Percentiles rank a stretch among this genome's conserved stretches.
phyloP scores from a whole-genome alignment of 2,329 filamentous ascomycete genomes.

The Dendrostoma leiphaemia region DNA sequence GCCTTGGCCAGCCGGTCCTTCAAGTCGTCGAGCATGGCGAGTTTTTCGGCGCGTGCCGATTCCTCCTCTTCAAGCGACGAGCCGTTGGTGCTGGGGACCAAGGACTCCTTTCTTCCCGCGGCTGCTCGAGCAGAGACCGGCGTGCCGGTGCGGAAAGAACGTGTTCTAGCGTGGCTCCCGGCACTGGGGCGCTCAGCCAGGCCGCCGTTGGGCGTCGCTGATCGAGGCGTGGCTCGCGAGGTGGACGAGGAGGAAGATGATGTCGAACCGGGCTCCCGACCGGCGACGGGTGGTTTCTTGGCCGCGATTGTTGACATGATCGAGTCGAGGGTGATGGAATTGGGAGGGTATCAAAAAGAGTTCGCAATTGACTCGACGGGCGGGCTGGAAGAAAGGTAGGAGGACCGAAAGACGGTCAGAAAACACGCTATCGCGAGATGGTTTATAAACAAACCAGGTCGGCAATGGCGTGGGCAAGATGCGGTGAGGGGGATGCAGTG shows the following conservation, averaged over 20 bases:
- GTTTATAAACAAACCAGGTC: constrained; percentile 16
- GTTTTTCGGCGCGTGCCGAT: constrained; percentile 75
- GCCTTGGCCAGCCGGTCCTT: constrained; percentile 80
- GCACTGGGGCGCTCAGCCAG: constrained; percentile 40
- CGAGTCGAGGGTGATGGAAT: background rate
- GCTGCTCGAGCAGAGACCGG: constrained; percentile 73
- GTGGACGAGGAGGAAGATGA: constrained; percentile 32
- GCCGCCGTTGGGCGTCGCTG: constrained; percentile 48
- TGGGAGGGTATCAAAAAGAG: background rate
- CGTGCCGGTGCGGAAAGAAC: constrained; percentile 63
- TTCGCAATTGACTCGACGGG: constrained; percentile 5
- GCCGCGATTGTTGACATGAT: constrained; percentile 49
- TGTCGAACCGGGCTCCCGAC: constrained; percentile 40
- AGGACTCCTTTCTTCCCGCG: constrained; percentile 56
- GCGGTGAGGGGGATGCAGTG: constrained; percentile 20
- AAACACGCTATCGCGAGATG: constrained; percentile 12
- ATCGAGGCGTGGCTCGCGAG: constrained; percentile 37
- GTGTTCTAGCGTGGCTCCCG: constrained; percentile 43
- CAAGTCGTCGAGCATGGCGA: constrained; percentile 78
- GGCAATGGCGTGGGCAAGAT: constrained; percentile 15
- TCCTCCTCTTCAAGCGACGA: constrained; percentile 56
- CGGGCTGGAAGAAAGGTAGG: background rate
- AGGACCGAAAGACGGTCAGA: constrained; percentile 9
- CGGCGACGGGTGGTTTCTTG: constrained; percentile 51
- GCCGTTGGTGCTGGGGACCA: constrained; percentile 39